Percentiles rank a stretch among this genome's conserved stretches.
phyloP scores from a whole-genome alignment of 306 rosid genomes.

The Casuarina glauca region DNA sequence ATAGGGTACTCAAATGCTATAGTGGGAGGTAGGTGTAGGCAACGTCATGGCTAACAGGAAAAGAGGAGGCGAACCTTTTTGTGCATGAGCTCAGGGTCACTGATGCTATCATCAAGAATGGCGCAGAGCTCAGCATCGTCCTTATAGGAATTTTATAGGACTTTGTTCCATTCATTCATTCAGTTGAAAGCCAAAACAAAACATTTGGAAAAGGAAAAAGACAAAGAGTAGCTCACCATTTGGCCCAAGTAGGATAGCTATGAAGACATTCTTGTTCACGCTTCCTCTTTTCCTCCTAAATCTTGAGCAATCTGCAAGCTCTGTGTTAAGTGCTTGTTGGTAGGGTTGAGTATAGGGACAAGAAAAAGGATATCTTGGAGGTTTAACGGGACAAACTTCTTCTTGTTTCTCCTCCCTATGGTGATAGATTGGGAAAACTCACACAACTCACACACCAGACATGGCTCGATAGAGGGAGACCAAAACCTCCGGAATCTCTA shows the following conservation, averaged over 20 bases:
- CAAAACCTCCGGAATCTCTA: too few relatives aligned
- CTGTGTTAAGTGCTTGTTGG: conserved; percentile 17
- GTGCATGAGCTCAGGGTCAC: conserved; percentile 86
- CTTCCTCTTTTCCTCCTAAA: conserved; percentile 77
- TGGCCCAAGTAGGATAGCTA: conserved; percentile 91
- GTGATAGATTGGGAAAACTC: too few relatives aligned
- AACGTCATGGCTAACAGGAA: too few relatives aligned
- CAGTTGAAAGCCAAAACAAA: background rate
- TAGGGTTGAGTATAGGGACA: too few relatives aligned
- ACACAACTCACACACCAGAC: too few relatives aligned
- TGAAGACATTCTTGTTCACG: conserved; percentile 66
- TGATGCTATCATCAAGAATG: conserved; percentile 86
- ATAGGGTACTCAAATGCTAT: too few relatives aligned
- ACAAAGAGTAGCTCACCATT: conserved; percentile 28
- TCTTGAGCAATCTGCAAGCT: conserved; percentile 70
- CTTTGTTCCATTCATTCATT: conserved; percentile 30
- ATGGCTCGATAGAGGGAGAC: too few relatives aligned
- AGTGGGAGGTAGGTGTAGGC: too few relatives aligned
- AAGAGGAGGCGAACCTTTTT: conserved; percentile 40
- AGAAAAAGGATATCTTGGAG: too few relatives aligned
- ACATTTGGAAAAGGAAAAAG: background rate
- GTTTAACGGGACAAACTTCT: too few relatives aligned
- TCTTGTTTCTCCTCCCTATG: too few relatives aligned
- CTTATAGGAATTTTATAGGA: conserved; percentile 79
- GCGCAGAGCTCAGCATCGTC: conserved; percentile 75